Evolutionary conservation across 805 yeast species (phyloP).

Genomic region (Myxozyma udenii): DNA sequence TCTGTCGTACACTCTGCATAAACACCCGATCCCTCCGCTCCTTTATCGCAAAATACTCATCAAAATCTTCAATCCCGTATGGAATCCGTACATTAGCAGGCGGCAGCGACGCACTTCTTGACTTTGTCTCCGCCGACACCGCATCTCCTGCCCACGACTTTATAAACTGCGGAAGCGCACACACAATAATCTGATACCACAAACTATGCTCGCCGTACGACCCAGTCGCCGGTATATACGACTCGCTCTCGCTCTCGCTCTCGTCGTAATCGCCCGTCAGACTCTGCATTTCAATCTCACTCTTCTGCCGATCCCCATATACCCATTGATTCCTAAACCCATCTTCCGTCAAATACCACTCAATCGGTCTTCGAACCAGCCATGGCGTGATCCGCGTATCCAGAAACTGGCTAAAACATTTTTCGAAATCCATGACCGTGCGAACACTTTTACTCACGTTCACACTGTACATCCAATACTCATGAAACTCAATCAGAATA

Average conservation of each 20-base stretch:
- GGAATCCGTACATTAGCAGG: no score
- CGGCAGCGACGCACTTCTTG: no score
- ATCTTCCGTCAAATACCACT: conserved; percentile 6
- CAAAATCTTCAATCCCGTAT: conserved; percentile 9
- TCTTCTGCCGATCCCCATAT: no score
- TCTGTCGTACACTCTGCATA: neutral
- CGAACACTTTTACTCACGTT: conserved; percentile 12
- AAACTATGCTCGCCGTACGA: no score
- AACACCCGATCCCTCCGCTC: neutral
- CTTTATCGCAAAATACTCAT: conserved; percentile 1
- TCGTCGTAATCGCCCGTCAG: no score
- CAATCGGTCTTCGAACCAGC: conserved; percentile 8
- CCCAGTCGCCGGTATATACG: no score
- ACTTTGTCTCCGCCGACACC: no score
- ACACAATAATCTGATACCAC: no score
- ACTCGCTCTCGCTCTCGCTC: no score
- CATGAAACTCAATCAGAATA: conserved; percentile 27
- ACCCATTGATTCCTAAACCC: neutral
- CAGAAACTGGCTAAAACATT: conserved; percentile 22
- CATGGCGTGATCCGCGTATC: neutral
- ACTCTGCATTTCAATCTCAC: no score
- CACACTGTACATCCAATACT: conserved; percentile 23
- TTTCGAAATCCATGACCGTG: conserved; percentile 33
- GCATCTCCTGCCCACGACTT: no score
- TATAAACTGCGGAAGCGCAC: no score